Evolutionary conservation across 2,329 filamentous ascomycete genomes (phyloP), one percentile per base, ranked within the genome.

Genomic region (Aspergillus sp.): DNA sequence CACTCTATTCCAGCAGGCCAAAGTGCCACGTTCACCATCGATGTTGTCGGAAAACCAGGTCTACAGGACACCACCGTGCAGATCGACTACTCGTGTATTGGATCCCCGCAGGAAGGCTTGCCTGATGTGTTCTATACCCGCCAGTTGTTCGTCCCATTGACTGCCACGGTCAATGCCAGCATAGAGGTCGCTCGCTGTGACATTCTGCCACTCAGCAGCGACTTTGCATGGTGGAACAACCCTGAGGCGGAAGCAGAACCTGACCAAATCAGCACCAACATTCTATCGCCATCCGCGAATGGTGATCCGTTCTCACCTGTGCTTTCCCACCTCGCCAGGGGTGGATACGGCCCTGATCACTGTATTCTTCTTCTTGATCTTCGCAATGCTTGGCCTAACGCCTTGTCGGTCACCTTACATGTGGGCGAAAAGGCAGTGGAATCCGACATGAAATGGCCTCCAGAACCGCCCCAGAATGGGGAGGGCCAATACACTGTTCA

Each of bases 101-200:
- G 91, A 1, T 84, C 87, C 32, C 81, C 87, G 5, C 82, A 82
- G n/a, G 84, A 85, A 12, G 87, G 92, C 59, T 79, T 93, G 2
- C 82, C 84, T 23, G 87, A 89, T 38, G 84, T 86, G 36, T 96
- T 97, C 70, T 91, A 92, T 71, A 97, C 93, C 0, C 85, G 93
- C 41, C 91, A 95, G 71, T 84, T 96, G 15, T 88, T 89, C 17
- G 81, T 96, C 28, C 90, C 92, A 13, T 80, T 98, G 59, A 91
- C 89, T 0, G 86, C 97, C 15, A 97, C 94, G 5, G 94, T 98
- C 51, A 97, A 97, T 71, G 91, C 92, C 3, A 95, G 92, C 70
- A 83, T 97, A 25, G 92, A 97, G 70, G 81, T 97, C 9, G 84
- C 88, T 36, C 85, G 91, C 39, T 87, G 93, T 65, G 93, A 97